A percentile compares a stretch with the other conserved stretches of the same genome.
These are phyloP conservation scores for Rhizopogon vesiculosus DNA, from an alignment of 768 basidiomycete species.

Conservation along the genomic window DNA sequence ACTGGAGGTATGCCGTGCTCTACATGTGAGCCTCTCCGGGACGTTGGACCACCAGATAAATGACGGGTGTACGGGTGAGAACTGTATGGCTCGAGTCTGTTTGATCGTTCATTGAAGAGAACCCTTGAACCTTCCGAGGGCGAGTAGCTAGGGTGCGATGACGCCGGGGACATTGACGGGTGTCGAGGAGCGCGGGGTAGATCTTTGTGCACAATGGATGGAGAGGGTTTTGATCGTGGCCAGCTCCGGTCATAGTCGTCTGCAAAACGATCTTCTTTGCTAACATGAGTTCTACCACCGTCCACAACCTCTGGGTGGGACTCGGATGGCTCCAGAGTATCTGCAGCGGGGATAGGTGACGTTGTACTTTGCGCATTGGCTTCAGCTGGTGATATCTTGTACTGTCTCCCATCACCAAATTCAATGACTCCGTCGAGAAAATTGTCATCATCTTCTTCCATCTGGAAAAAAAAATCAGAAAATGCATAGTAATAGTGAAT, in stretches of 20 bases:
- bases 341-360: constrained; percentile 5
- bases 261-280: constrained; percentile 83
- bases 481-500: constrained; percentile 2
- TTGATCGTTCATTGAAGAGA: constrained; percentile 95
- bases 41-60: constrained; percentile 19
- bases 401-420: constrained; percentile 92
- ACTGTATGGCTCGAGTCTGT: constrained; percentile 80
- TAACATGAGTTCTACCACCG: constrained; percentile 16
- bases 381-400: constrained; percentile 64
- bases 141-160: constrained; percentile 38
- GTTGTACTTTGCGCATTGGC: constrained; percentile 2
- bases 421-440: constrained; percentile 88
- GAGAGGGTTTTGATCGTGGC: constrained; percentile 67
- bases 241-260: constrained; percentile 97
- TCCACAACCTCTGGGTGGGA: constrained; percentile 10
- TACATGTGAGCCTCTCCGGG: constrained; percentile 40
- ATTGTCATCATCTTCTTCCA: constrained; percentile 91
- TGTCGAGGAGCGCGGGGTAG: constrained; percentile 25
- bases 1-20: constrained; percentile 32
- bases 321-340: constrained; percentile 7
- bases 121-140: constrained; percentile 61
- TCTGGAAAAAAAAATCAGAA: constrained; percentile 36
- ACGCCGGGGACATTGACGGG: constrained; percentile 29
- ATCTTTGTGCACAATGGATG: constrained; percentile 39
- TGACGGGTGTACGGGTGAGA: constrained; percentile 40